Conservation (phyloP, 495 filamentous ascomycete species). For the Penicillium silybi region DNA sequence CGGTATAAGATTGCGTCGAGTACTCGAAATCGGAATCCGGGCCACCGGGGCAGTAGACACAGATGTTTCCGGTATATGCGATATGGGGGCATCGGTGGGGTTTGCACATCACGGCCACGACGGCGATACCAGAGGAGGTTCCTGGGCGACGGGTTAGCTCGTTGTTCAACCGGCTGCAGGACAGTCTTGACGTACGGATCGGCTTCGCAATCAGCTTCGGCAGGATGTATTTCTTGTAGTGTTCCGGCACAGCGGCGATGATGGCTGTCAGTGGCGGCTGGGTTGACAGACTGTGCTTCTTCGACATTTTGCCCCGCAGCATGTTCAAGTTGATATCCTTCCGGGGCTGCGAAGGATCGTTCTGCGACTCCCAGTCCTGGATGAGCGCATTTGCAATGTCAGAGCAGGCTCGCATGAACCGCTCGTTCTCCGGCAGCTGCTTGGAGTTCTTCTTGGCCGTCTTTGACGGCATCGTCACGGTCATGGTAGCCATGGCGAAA, state of each 20-base stretch:
- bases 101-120: constrained; percentile 99
- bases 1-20: constrained; percentile 96
- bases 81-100: constrained; percentile 97
- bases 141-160: constrained; percentile 41
- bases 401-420: constrained; percentile 87
- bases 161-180: not conserved
- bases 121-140: constrained; percentile 95
- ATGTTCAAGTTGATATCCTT: constrained; percentile 92
- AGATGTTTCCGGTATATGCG: constrained; percentile 96
- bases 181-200: constrained; percentile 57
- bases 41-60: constrained; percentile 96
- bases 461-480: constrained; percentile 55
- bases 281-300: constrained; percentile 80
- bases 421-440: constrained; percentile 85
- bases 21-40: constrained; percentile 99
- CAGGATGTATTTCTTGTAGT: constrained; percentile 98
- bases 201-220: constrained; percentile 95
- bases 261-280: constrained; percentile 94
- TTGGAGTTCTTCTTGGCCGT: constrained; percentile 62
- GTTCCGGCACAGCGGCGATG: constrained; percentile 93
- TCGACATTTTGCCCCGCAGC: constrained; percentile 80
- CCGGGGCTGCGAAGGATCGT: constrained; percentile 63
- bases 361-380: constrained; percentile 79
- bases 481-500: constrained; percentile 57
- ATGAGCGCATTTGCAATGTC: constrained; percentile 92